Evolutionary conservation across 306 rosid species (phyloP), one percentile per base, ranked within the genome.

Genomic region (Inga leiocalycina): DNA sequence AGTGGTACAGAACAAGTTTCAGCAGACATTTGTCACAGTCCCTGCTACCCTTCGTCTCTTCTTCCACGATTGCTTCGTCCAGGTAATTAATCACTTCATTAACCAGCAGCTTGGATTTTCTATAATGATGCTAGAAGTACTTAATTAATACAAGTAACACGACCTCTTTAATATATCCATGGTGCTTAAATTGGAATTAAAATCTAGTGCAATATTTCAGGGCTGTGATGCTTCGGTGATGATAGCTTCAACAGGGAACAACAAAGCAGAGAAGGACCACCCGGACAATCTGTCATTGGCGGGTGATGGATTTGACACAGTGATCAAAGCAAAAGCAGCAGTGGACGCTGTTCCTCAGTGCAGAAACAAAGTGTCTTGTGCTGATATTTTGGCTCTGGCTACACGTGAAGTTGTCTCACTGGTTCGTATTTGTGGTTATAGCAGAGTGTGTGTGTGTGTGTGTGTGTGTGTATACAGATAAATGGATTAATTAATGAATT

Each of bases 51-150:
- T 95, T 48, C 98, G 99, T 51, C 98, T 95, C 88, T 92, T 92
- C 84, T 96, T 96, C 89, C 99, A 96, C 3, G 99, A 94, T 74
- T 96, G 99, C 85, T 86, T 92, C 39, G 98, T 96, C 30, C 89
- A 87, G 87, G 99, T 93, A 88, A 66, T 44, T 11, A 39, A 39
- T 39, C 43, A 4, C 16, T 39, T 39, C 8, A 67, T 34, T 9
- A 22, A 22, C 11, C 34, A 61, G 15, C 34, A 61, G 16, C 46
- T 32, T 65, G 64, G 12, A 57, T 57, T 57, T 19, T 27, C 64
- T 57, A 57, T 17, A 56, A 56, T 19, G 61, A 54, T 54, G 34
- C 15, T 59, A n/a, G 32, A 22, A 59, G 10, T 9, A 62, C 6
- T 61, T n/a, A 22, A 52, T 54, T 6, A 57, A 52, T n/a, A 54